Conservation (phyloP, 495 filamentous ascomycete genomes). For the Cetradonia linearis region DNA sequence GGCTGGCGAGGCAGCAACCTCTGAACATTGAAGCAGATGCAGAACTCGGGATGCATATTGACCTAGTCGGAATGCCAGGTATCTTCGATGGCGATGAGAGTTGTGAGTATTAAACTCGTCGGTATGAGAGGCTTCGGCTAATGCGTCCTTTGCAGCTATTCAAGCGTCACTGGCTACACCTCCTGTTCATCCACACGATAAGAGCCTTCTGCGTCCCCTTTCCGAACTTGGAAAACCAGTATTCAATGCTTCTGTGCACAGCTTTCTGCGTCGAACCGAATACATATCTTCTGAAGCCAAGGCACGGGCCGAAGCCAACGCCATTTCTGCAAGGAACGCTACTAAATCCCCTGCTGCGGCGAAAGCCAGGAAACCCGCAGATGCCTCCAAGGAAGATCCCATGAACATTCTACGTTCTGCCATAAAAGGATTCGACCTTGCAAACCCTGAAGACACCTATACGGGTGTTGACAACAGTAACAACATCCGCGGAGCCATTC, state of each 20-base stretch:
- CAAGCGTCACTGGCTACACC: conserved; percentile 60
- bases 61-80: conserved; percentile 86
- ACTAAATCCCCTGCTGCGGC: conserved; percentile 35
- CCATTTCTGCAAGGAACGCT: conserved; percentile 29
- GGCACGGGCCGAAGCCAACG: conserved; percentile 33
- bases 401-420: conserved; percentile 71
- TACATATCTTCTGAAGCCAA: conserved; percentile 69
- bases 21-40: conserved; percentile 94
- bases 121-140: background rate
- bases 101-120: conserved; percentile 47
- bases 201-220: conserved; percentile 66
- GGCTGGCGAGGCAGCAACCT: conserved; percentile 80
- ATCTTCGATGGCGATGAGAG: conserved; percentile 93
- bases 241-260: conserved; percentile 57
- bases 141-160: conserved; percentile 50
- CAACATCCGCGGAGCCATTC: conserved; percentile 44
- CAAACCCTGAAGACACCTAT: conserved; percentile 57
- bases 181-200: conserved; percentile 68
- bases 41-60: conserved; percentile 93
- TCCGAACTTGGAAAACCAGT: conserved; percentile 73
- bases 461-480: conserved; percentile 39
- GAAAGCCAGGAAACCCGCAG: conserved; percentile 33
- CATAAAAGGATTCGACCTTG: conserved; percentile 75
- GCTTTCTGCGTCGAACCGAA: conserved; percentile 91
- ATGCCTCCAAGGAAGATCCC: conserved; percentile 59